A percentile compares a stretch with the other conserved stretches of the same genome.
phyloP scores from a whole-genome alignment of 176 grass and related monocot species.

The Tuctoria greenei region DNA sequence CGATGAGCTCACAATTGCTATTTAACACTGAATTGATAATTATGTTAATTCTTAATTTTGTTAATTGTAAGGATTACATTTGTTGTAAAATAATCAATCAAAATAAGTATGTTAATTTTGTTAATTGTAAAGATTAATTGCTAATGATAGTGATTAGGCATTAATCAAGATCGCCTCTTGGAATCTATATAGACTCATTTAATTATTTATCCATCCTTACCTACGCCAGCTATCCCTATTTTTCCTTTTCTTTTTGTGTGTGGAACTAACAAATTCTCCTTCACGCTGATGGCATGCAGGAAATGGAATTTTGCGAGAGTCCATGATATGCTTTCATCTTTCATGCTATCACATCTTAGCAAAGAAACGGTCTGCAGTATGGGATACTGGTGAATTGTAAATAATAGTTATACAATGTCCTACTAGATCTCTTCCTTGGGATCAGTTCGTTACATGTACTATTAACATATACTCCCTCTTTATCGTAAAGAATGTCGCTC shows the following conservation, averaged over 20 bases:
- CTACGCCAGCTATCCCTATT: not conserved
- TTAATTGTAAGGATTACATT: too few relatives aligned
- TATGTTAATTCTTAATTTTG: too few relatives aligned
- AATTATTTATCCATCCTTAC: not conserved
- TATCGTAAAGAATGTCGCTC: too few relatives aligned
- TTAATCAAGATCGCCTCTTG: too few relatives aligned
- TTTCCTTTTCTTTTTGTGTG: not conserved
- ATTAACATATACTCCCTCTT: not conserved
- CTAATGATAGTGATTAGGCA: too few relatives aligned
- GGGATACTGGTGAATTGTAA: conserved; percentile 47
- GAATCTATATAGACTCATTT: too few relatives aligned
- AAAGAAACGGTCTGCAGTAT: conserved; percentile 17
- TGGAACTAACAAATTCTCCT: not conserved
- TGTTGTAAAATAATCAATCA: too few relatives aligned
- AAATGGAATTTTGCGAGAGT: conserved; percentile 89
- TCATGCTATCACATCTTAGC: not conserved
- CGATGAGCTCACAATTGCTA: too few relatives aligned
- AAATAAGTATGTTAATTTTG: too few relatives aligned
- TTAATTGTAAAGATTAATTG: too few relatives aligned
- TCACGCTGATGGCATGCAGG: conserved; percentile 42
- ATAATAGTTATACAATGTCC: conserved; percentile 40
- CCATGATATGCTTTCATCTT: conserved; percentile 47
- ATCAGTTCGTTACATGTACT: conserved; percentile 37
- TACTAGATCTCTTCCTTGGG: conserved; percentile 24
- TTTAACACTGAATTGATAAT: too few relatives aligned